Percentiles rank a stretch among this genome's conserved stretches.
Conservation (phyloP, 176 grass and related monocot species). For the Zoysia pacifica region DNA sequence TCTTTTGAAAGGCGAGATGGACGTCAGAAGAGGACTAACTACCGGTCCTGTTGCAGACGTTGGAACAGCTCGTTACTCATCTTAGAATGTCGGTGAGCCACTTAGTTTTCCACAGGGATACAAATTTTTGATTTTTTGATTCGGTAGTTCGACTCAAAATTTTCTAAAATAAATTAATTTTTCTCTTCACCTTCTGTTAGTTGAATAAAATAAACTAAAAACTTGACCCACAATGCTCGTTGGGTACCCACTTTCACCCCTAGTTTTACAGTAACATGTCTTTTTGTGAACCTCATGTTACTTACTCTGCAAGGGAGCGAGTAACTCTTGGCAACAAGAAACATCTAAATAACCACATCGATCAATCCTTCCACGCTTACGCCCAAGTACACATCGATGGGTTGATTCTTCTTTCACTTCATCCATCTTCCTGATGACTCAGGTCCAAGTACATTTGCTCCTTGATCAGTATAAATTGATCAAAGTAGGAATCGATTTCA, state of each 20-base stretch:
- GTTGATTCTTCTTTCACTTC: neutral
- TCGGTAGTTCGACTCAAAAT: too few relatives aligned
- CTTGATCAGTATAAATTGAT: slow-evolving; percentile 17
- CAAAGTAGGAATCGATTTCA: neutral
- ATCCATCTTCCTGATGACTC: neutral
- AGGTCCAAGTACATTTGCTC: neutral
- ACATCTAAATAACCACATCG: neutral
- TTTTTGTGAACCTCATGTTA: neutral
- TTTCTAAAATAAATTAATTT: too few relatives aligned
- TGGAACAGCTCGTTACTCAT: slow-evolving; percentile 20
- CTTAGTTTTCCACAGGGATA: too few relatives aligned
- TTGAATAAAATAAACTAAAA: too few relatives aligned
- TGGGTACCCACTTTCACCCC: too few relatives aligned
- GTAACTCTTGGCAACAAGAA: slow-evolving; percentile 17
- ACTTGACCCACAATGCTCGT: too few relatives aligned
- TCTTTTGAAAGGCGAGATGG: slow-evolving; percentile 1
- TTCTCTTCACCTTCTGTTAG: too few relatives aligned
- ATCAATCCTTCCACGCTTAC: slow-evolving; percentile 35
- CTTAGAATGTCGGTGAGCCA: neutral
- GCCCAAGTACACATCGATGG: too few relatives aligned
- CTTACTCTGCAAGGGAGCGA: neutral
- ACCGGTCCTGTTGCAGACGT: slow-evolving; percentile 39
- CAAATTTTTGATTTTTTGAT: too few relatives aligned
- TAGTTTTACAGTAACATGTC: too few relatives aligned
- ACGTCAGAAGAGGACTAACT: slow-evolving; percentile 7